Evolutionary conservation across 129 eudicot species (phyloP).

Genomic region (Dittrichia graveolens): DNA sequence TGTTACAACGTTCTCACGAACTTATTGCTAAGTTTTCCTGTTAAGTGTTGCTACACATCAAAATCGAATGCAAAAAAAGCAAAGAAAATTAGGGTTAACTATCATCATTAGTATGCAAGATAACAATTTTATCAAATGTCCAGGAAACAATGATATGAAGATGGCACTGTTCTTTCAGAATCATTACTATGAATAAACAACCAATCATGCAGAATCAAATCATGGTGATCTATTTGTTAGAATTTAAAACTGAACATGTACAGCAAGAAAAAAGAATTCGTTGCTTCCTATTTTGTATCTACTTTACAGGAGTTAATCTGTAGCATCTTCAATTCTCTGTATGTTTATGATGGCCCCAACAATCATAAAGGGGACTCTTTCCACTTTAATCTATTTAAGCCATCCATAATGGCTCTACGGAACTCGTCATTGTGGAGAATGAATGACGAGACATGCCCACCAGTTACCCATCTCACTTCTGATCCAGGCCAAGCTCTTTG

Average conservation of each 20-base stretch:
- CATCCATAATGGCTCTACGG: conserved; percentile 81
- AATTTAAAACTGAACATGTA: conserved; percentile 14
- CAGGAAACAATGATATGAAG: neutral
- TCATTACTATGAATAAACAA: neutral
- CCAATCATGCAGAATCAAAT: neutral
- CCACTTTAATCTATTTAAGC: conserved; percentile 80
- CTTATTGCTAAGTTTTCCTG: too few relatives aligned
- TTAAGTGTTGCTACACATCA: too few relatives aligned
- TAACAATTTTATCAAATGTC: neutral
- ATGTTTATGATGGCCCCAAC: neutral
- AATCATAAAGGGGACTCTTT: conserved; percentile 58
- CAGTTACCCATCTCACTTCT: conserved; percentile 98
- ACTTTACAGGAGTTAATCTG: conserved; percentile 29
- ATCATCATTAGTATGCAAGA: neutral
- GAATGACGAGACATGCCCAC: conserved; percentile 94
- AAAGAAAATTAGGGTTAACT: neutral
- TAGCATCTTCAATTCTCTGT: conserved; percentile 13
- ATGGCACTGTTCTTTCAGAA: neutral
- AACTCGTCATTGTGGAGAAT: conserved; percentile 81
- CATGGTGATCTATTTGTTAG: neutral
- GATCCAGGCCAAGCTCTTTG: conserved; percentile 99
- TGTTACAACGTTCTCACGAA: too few relatives aligned
- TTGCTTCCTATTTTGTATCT: conserved; percentile 13
- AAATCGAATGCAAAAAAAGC: too few relatives aligned
- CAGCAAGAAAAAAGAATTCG: conserved; percentile 21